A percentile compares a stretch with the other conserved stretches of the same genome.
These are phyloP conservation scores for Fusarium clavum DNA, from an alignment of 2,329 filamentous ascomycete species.

Conservation along the genomic window DNA sequence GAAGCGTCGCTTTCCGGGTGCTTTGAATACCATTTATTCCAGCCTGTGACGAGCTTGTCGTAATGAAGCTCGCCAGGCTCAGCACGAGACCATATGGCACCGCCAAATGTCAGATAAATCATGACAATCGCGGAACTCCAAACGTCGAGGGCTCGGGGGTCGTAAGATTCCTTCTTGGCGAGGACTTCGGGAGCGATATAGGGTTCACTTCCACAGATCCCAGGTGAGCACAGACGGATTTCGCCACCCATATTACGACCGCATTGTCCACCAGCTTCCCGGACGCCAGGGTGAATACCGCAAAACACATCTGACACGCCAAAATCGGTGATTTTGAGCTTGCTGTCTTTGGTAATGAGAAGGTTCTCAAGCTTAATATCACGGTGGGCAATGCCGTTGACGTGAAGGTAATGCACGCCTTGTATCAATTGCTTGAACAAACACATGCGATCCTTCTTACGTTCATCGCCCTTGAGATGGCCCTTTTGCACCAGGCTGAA, in stretches of 20 bases:
- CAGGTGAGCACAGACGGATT: constrained; percentile 77
- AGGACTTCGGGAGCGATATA: constrained; percentile 91
- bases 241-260: constrained; percentile 77
- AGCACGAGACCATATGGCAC: constrained; percentile 79
- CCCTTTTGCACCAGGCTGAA: constrained; percentile 79
- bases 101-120: constrained; percentile 78
- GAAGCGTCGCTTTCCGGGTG: constrained; percentile 56
- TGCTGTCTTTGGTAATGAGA: constrained; percentile 80
- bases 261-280: constrained; percentile 78
- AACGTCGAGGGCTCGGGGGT: constrained; percentile 83
- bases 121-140: constrained; percentile 90
- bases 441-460: constrained; percentile 77
- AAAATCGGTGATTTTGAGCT: constrained; percentile 92
- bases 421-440: constrained; percentile 91
- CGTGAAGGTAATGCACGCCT: constrained; percentile 84
- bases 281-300: constrained; percentile 82
- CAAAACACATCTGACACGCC: constrained; percentile 89
- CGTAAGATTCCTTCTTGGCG: constrained; percentile 71
- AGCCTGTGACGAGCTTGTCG: constrained; percentile 72
- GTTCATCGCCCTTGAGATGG: constrained; percentile 73
- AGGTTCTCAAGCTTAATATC: constrained; percentile 93
- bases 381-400: constrained; percentile 86
- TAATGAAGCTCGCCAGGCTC: constrained; percentile 69
- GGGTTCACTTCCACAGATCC: constrained; percentile 85
- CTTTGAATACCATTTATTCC: constrained; percentile 73